These are phyloP conservation scores for Cenchrus purpureus DNA, from an alignment of 176 grass and related monocot species.

Conservation along the genomic window DNA sequence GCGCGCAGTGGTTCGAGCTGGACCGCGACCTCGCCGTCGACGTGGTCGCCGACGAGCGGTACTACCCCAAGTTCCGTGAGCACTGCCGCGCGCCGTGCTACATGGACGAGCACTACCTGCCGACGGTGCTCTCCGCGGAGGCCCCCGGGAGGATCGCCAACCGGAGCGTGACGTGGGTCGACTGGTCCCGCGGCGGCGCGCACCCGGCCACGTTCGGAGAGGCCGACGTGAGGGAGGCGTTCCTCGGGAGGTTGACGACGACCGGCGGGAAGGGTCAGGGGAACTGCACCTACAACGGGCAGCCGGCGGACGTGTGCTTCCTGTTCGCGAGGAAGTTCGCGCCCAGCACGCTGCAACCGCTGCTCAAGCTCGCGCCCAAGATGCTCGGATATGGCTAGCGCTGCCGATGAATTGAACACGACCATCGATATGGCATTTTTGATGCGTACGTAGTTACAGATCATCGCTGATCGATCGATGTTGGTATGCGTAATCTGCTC, in stretches of 20 bases:
- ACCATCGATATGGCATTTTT: no score
- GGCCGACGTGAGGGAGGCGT: constrained; percentile 42
- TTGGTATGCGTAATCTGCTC: neutral
- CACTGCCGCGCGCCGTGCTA: constrained; percentile 62
- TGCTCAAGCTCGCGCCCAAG: constrained; percentile 45
- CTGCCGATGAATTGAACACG: no score
- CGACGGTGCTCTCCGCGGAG: constrained; percentile 51
- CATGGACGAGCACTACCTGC: constrained; percentile 79
- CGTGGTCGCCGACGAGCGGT: constrained; percentile 47
- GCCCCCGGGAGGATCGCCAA: constrained; percentile 35
- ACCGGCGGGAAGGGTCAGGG: neutral
- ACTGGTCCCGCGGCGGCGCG: constrained; percentile 73
- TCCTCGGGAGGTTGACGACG: neutral
- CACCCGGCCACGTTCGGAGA: constrained; percentile 72
- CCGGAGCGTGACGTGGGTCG: constrained; percentile 62
- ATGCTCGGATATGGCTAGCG: constrained; percentile 41
- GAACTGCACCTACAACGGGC: constrained; percentile 50
- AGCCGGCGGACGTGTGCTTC: constrained; percentile 51
- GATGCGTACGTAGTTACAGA: no score
- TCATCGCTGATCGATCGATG: no score
- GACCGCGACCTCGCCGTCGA: constrained; percentile 35
- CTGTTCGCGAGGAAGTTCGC: constrained; percentile 75
- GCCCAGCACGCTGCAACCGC: constrained; percentile 39
- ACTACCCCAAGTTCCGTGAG: constrained; percentile 60
- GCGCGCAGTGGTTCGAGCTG: constrained; percentile 82